Evolutionary conservation across 1,139 yeast genomes (phyloP), one percentile per base, ranked within the genome.

Genomic region (Pichia sp.): DNA sequence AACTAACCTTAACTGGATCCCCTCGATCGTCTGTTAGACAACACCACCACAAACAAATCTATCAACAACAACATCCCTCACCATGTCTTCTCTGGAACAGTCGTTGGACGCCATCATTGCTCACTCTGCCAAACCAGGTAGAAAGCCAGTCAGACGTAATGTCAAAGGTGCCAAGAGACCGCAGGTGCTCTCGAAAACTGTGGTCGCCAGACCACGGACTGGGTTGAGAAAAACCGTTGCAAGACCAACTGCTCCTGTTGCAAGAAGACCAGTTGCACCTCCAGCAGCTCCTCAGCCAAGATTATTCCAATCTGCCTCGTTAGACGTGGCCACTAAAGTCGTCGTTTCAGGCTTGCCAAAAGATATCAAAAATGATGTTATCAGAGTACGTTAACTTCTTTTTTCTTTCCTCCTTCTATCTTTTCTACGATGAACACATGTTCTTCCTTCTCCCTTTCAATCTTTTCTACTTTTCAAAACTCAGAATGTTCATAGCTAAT

Each of bases 21-120:
- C 26, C 26, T 23, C 26, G 26, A 23, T 23, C 26, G 26, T 23
- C 26, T 23, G 26, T 23, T 23, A 23, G 26, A 23, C 26, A 23
- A 23, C 26, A 23, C 26, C 26, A 23, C 26, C 26, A 23, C 26
- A 23, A 23, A 23, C 26, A 23, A 23, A 23, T 23, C 26, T 23
- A 23, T 23, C 26, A 23, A 57, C 26, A 49, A 16, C 48, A 47
- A 34, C n/a, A 29, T 31, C 19, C 7, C 34, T 7, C 26, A 29
- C n/a, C 57, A 81, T 82, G 86, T 80, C 86, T 63, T 79, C 87
- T 67, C 81, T 93, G 75, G 97, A 93, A 77, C 87, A 89, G 77
- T 90, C 98, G 54, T 84, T 93, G 70, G 99, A 93, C 76, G 98
- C 92, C 67, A 93, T 93, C 71, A 89, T 93, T 26, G 49, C 71